A percentile compares a stretch with the other conserved stretches of the same genome.
Evolutionary conservation across 805 yeast genomes (phyloP).

Genomic region (Candida saitoana): DNA sequence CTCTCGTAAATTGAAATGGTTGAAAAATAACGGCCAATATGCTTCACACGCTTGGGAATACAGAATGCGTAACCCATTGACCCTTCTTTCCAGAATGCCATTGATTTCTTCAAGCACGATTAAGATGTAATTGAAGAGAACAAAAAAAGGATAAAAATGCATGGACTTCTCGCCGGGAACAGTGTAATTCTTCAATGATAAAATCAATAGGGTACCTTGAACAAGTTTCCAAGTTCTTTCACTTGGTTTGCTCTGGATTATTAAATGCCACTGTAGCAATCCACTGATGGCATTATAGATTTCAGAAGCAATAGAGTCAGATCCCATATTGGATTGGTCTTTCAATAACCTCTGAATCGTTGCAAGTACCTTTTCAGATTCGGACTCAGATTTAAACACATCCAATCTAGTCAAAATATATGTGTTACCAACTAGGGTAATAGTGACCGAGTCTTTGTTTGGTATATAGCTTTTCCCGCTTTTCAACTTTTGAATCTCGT

Average conservation of each 20-base stretch:
- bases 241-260: conserved; percentile 24
- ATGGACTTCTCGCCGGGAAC: conserved; percentile 3
- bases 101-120: conserved; percentile 5
- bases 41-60: conserved; percentile 7
- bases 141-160: conserved; percentile 16
- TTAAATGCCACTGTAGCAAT: conserved; percentile 29
- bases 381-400: conserved; percentile 14
- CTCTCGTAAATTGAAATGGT: conserved; percentile 13
- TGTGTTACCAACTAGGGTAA: conserved; percentile 16
- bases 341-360: conserved; percentile 16
- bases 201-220: conserved; percentile 10
- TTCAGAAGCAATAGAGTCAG: conserved; percentile 7
- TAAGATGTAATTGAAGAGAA: conserved; percentile 12
- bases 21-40: conserved; percentile 21
- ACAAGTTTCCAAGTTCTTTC: conserved; percentile 16
- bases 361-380: conserved; percentile 15
- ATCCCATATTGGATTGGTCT: background rate
- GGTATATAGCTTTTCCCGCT: conserved; percentile 14
- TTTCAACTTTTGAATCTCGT: conserved; percentile 12
- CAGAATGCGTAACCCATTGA: background rate
- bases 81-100: background rate
- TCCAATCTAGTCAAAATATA: conserved; percentile 25
- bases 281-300: conserved; percentile 17
- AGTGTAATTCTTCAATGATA: conserved; percentile 3
- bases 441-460: conserved; percentile 11